These are phyloP conservation scores for Gossypium thurberi DNA, from an alignment of 345 rosid genomes.

Conservation along the genomic window DNA sequence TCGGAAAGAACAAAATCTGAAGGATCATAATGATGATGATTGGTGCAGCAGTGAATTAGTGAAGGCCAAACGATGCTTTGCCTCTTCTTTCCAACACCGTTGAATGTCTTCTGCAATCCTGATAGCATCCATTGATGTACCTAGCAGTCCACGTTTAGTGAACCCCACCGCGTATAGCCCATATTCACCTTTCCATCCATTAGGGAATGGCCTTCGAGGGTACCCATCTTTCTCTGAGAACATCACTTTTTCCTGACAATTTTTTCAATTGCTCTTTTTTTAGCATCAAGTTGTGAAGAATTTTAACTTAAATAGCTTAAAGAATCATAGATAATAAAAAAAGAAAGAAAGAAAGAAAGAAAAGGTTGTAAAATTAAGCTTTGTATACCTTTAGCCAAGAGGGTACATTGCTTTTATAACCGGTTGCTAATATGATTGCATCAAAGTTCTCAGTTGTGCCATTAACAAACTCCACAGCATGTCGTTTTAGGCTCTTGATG, in stretches of 20 bases:
- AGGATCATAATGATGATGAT: neutral
- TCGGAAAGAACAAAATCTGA: neutral
- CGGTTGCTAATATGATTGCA: constrained; percentile 84
- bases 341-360: neutral
- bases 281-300: neutral
- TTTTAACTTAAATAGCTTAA: neutral
- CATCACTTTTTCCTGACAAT: constrained; percentile 61
- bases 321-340: neutral
- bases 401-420: constrained; percentile 91
- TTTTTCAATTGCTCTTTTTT: neutral
- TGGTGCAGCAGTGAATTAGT: constrained; percentile 16
- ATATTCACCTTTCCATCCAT: constrained; percentile 91
- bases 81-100: constrained; percentile 32
- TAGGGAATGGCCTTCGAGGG: constrained; percentile 63
- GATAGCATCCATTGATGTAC: constrained; percentile 74
- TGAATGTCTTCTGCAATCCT: constrained; percentile 66
- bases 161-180: constrained; percentile 94
- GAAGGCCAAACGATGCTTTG: constrained; percentile 22
- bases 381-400: constrained; percentile 77
- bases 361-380: neutral
- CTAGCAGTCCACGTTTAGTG: constrained; percentile 74
- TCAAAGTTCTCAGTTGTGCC: constrained; percentile 61
- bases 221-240: constrained; percentile 75
- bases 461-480: constrained; percentile 57
- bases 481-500: constrained; percentile 46